Base-by-base conservation (phyloP, 441 rosid genomes). In the Flueggea neowawraea region DNA sequence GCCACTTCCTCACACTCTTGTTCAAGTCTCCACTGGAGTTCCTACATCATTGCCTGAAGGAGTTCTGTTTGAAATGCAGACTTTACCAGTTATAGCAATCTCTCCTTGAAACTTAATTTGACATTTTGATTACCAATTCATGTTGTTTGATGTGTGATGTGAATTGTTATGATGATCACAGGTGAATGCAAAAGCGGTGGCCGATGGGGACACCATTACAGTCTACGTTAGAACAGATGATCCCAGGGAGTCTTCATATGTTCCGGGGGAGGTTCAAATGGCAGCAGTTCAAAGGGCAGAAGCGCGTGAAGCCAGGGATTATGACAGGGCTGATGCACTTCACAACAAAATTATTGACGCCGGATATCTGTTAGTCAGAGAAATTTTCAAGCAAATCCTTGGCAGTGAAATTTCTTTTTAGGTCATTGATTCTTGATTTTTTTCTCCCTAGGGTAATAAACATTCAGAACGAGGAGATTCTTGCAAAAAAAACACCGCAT, bases 171-270 rank as follows among this genome's bases (percentile, higher is more conserved):
- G 57, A 51, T 68, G 50, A 41, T 47, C 16, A 67, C 64, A 93
- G 98, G 91, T 93, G 56, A 95, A 87, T 71, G 78, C 85, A 22
- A 85, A 70, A 70, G 85, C 90, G 62, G 75, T 90, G 52, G 33
- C 91, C 0, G 98, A 94, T 76, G 96, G 97, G 55, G 97, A 94
- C 62, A 82, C 89, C 14, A 66, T 93, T 10, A 72, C 91, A 2
- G 96, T 84, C 43, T 90, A 90, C 39, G 96, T 87, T 31, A 79
- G 80, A 70, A 60, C 79, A 1, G 62, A 77, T 5, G 88, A 83
- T 11, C 83, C 91, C 0, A 57, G 75, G 13, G 96, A 87, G 70
- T 81, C 95, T 12, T 58, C 85, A 0, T 71, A 15, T 54, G 84
- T 90, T 44, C 97, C 96, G 0, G 66, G 39, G 69, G 84, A 80